A percentile compares a stretch with the other conserved stretches of the same genome.
These are phyloP conservation scores for Pseudevernia furfuracea DNA, from an alignment of 495 filamentous ascomycete species.

Conservation along the genomic window DNA sequence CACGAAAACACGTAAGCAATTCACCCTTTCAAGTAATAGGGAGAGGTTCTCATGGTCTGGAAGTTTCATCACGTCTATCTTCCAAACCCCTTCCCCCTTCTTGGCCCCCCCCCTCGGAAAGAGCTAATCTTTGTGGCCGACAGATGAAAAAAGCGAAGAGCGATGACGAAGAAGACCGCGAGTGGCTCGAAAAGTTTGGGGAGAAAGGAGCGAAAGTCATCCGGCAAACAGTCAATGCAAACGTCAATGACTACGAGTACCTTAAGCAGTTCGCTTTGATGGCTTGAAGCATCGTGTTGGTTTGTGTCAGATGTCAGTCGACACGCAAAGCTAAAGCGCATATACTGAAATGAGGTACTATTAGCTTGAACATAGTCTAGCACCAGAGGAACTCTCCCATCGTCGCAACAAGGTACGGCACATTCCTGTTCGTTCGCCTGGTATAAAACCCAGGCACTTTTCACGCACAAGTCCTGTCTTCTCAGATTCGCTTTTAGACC, in stretches of 20 bases:
- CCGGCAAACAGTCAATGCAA: constrained; percentile 64
- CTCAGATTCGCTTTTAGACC: background rate
- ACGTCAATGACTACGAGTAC: constrained; percentile 82
- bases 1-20: constrained; percentile 61
- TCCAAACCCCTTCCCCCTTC: background rate
- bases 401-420: background rate
- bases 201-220: constrained; percentile 68
- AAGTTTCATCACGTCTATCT: background rate
- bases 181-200: constrained; percentile 80
- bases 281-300: constrained; percentile 24
- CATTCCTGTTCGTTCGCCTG: background rate
- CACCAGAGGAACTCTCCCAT: background rate
- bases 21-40: background rate
- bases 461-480: background rate
- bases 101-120: too few species aligned
- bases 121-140: constrained; percentile 7
- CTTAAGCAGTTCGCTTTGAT: constrained; percentile 82
- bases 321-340: background rate
- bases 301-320: too few species aligned
- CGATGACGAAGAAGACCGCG: constrained; percentile 63
- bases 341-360: background rate
- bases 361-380: background rate
- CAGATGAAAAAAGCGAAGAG: constrained; percentile 52
- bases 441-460: background rate
- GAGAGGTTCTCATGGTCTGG: background rate